Percentiles rank a stretch among this genome's conserved stretches.
These are phyloP conservation scores for Erythrobasidium yunnanense DNA, from an alignment of 768 basidiomycete species.

Conservation along the genomic window DNA sequence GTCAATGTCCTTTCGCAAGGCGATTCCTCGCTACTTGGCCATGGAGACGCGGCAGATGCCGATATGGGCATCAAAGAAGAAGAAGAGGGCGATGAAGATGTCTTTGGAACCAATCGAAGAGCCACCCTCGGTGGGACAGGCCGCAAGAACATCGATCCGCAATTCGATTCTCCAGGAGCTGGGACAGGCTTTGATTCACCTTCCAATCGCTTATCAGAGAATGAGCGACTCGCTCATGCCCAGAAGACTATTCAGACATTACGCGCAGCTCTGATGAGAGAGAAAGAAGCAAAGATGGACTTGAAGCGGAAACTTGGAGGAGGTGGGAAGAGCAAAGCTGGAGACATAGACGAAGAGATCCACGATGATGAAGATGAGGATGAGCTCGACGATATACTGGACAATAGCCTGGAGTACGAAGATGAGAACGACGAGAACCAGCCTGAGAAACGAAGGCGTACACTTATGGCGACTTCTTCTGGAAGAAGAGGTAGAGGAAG, in stretches of 20 bases:
- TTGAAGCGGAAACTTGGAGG: constrained; percentile 50
- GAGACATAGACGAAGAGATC: constrained; percentile 46
- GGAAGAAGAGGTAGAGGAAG: constrained; percentile 18
- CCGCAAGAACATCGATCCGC: constrained; percentile 37
- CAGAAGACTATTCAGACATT: constrained; percentile 75
- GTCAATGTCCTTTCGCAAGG: constrained; percentile 29
- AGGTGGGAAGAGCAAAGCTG: constrained; percentile 44
- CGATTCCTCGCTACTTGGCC: background rate
- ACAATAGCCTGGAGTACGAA: constrained; percentile 44
- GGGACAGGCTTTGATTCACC: constrained; percentile 33
- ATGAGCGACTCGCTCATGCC: constrained; percentile 68
- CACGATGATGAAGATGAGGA: constrained; percentile 38
- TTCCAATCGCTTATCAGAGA: constrained; percentile 57
- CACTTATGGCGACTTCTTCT: background rate
- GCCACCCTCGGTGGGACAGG: constrained; percentile 19
- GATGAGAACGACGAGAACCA: constrained; percentile 44
- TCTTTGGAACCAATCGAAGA: constrained; percentile 40
- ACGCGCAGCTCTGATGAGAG: constrained; percentile 64
- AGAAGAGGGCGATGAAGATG: constrained; percentile 41
- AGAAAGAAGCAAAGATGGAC: constrained; percentile 70
- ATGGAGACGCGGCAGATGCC: background rate
- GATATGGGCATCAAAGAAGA: constrained; percentile 28
- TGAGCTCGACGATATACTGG: constrained; percentile 32
- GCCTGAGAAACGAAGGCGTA: constrained; percentile 40
- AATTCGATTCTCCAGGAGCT: constrained; percentile 14